These are phyloP conservation scores for Debaryomycetaceae sp. DNA, from an alignment of 1,139 yeast species.

Conservation along the genomic window DNA sequence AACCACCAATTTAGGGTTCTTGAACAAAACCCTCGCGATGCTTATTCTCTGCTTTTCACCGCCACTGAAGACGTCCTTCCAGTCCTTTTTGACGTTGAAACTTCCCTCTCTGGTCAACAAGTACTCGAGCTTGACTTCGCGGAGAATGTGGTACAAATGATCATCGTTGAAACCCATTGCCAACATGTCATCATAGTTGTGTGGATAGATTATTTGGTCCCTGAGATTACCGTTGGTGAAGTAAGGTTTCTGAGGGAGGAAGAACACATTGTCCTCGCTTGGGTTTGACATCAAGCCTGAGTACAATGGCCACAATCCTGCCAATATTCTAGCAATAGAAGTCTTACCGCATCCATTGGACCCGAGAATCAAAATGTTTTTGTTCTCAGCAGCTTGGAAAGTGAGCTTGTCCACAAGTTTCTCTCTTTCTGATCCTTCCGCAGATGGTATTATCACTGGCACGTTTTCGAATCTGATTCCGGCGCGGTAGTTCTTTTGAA, in stretches of 20 bases:
- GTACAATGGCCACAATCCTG: conserved; percentile 92
- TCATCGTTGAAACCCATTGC: conserved; percentile 70
- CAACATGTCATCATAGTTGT: conserved; percentile 74
- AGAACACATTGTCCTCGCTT: conserved; percentile 64
- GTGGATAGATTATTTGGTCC: conserved; percentile 86
- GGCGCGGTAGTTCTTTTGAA: conserved; percentile 65
- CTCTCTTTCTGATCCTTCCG: conserved; percentile 51
- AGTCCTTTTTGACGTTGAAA: conserved; percentile 63
- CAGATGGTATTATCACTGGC: conserved; percentile 76
- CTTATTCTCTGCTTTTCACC: conserved; percentile 93
- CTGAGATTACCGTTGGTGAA: conserved; percentile 75
- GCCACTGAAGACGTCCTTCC: conserved; percentile 92
- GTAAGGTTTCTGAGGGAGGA: conserved; percentile 80
- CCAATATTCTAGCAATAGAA: conserved; percentile 76
- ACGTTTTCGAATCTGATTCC: conserved; percentile 82
- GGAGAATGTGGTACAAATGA: conserved; percentile 62
- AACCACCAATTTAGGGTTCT: conserved; percentile 76
- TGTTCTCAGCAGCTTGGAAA: conserved; percentile 62
- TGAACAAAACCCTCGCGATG: conserved; percentile 83
- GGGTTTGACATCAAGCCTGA: conserved; percentile 82
- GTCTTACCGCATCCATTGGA: conserved; percentile 91
- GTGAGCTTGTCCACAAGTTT: conserved; percentile 56
- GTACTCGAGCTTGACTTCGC: conserved; percentile 78
- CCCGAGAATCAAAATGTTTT: conserved; percentile 77
- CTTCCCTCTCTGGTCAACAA: conserved; percentile 62